Evolutionary conservation across 129 eudicot species (phyloP), one percentile per base, ranked within the genome.

Genomic region (Centella asiatica): DNA sequence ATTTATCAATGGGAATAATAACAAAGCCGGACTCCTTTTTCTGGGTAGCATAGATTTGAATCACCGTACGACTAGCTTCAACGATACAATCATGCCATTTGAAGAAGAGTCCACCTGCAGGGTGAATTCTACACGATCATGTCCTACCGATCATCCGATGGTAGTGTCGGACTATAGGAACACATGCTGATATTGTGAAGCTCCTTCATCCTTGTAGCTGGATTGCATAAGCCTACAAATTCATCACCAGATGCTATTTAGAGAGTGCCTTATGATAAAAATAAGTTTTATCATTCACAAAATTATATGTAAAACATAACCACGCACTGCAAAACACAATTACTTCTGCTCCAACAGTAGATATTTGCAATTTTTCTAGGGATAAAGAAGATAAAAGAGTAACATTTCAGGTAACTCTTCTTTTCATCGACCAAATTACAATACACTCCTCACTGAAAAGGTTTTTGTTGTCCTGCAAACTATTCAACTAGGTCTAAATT

Each of bases 191-290:
- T 53, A 31, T 74, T 63, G 36, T 74, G 79, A 55, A 74, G 79
- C 47, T 69, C 70, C 62, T 68, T 68, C 69, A 74, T 64, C 48
- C 66, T 68, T 18, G 37, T 33, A 14, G 37, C 57, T 42, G 79
- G 71, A 50, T 74, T 68, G 74, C 79, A 74, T 69, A 74, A 36
- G 48, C 79, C 79, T 74, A 42, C 66, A 25, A 8, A 71, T 25
- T 52, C 44, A 39, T 46, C 57, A 7, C 32, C 34, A 51, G 55
- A 12, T 54, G 19, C 33, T 49, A 34, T 48, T 65, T 29, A 49
- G 31, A 26, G 32, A 18, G 45, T 37, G 31, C 15, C 31, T 1
- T 14, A 49, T 25, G 2, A 11, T 26, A 3, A 1, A 27, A 57
- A 48, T 0, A 7, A 14, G n/a, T 42, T n/a, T 32, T n/a, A 28